Conservation (phyloP, 352 stramenopile genomes). For the Nothophytophthora sp. region DNA sequence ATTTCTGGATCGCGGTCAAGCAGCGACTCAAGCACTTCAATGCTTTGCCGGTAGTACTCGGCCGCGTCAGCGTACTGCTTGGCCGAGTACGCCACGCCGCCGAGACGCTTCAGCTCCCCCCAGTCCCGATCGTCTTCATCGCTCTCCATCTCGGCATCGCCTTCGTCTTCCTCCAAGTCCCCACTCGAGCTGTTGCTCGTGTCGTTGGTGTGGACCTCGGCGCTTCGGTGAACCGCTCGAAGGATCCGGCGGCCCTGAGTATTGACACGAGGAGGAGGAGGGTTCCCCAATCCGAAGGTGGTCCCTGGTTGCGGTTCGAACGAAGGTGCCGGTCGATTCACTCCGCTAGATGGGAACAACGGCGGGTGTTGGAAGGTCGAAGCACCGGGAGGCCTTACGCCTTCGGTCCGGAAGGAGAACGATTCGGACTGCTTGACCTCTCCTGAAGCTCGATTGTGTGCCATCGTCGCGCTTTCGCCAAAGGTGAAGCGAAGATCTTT, state of each 20-base stretch:
- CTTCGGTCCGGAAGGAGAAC: no score
- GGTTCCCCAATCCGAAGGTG: no score
- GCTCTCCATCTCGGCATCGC: slow-evolving; percentile 32
- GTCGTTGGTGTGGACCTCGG: slow-evolving; percentile 12
- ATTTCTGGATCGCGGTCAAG: slow-evolving; percentile 29
- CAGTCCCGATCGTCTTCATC: slow-evolving; percentile 50
- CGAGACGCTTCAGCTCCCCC: slow-evolving; percentile 63
- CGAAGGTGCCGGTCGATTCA: no score
- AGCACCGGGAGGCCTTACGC: no score
- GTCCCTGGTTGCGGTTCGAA: no score
- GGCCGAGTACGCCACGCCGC: slow-evolving; percentile 45
- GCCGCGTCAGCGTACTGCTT: slow-evolving; percentile 51
- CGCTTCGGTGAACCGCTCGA: slow-evolving; percentile 24
- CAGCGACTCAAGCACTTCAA: slow-evolving; percentile 48
- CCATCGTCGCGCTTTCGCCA: no score
- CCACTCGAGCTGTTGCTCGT: not conserved
- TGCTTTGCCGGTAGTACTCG: slow-evolving; percentile 59
- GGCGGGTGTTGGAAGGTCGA: no score
- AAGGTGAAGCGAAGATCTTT: slow-evolving; percentile 5
- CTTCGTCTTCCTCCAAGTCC: not conserved
- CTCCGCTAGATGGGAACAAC: no score
- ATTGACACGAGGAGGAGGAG: no score
- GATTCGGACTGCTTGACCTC: no score
- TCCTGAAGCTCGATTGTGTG: no score
- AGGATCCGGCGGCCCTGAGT: slow-evolving; percentile 39